Conservation (phyloP, 2,329 filamentous ascomycete species). For the Aspergillus chevalieri region DNA sequence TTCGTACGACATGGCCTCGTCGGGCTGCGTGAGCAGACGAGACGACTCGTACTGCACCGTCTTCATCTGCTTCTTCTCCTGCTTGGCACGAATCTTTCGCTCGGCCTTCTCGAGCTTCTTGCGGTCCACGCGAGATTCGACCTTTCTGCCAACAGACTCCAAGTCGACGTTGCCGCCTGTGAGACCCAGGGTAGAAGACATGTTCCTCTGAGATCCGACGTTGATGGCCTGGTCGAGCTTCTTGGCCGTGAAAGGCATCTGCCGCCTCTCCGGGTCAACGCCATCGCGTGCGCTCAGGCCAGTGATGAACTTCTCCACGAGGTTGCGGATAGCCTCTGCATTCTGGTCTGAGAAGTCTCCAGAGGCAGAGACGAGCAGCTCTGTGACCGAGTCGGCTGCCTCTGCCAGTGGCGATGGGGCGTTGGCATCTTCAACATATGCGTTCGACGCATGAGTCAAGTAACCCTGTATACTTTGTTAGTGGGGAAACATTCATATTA, state of each 20-base stretch:
- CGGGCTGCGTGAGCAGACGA: slow-evolving; percentile 73
- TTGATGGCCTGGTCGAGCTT: slow-evolving; percentile 92
- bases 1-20: slow-evolving; percentile 86
- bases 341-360: slow-evolving; percentile 68
- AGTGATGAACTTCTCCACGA: slow-evolving; percentile 85
- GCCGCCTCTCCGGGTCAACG: slow-evolving; percentile 57
- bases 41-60: slow-evolving; percentile 97
- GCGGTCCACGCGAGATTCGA: slow-evolving; percentile 93
- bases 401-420: slow-evolving; percentile 73
- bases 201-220: slow-evolving; percentile 87
- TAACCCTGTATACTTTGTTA: slow-evolving; percentile 55
- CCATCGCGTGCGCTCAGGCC: slow-evolving; percentile 71
- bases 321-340: slow-evolving; percentile 69
- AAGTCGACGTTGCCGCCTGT: slow-evolving; percentile 80
- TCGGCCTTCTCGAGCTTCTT: slow-evolving; percentile 99
- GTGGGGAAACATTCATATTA: not conserved
- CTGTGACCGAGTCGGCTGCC: slow-evolving; percentile 76
- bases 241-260: slow-evolving; percentile 69
- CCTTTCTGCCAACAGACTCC: slow-evolving; percentile 84
- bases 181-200: slow-evolving; percentile 90
- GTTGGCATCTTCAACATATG: slow-evolving; percentile 66
- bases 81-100: slow-evolving; percentile 93
- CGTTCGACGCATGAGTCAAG: slow-evolving; percentile 82
- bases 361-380: slow-evolving; percentile 86
- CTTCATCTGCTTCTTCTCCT: slow-evolving; percentile 98